Percentiles rank a stretch among this genome's conserved stretches.
These are phyloP conservation scores for Epicoccum sorghinum DNA, from an alignment of 2,329 filamentous ascomycete species.

Conservation along the genomic window DNA sequence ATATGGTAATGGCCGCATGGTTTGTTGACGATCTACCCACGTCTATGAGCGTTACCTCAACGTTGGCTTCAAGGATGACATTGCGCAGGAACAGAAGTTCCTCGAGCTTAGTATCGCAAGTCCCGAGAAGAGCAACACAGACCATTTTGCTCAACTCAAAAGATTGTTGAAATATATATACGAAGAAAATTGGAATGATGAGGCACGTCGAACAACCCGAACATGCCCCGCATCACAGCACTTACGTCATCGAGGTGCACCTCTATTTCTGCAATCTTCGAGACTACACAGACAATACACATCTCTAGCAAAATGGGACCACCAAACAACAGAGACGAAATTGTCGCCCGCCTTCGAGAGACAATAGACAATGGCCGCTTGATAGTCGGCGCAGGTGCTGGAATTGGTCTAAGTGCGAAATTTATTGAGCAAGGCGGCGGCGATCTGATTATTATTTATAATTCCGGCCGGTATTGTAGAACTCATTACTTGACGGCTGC, in stretches of 20 bases:
- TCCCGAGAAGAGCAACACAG: conserved; percentile 63
- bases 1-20: conserved; percentile 56
- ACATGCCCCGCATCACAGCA: neutral
- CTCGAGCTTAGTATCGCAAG: conserved; percentile 68
- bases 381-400: conserved; percentile 72
- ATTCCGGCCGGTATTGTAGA: conserved; percentile 71
- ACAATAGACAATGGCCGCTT: conserved; percentile 62
- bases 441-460: conserved; percentile 75
- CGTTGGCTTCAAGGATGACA: conserved; percentile 47
- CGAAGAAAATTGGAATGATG: neutral
- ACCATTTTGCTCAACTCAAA: conserved; percentile 3
- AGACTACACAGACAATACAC: neutral
- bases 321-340: conserved; percentile 62
- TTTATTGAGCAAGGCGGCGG: conserved; percentile 71
- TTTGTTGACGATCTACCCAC: conserved; percentile 57
- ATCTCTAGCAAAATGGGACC: conserved; percentile 56
- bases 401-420: conserved; percentile 73
- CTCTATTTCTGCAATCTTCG: neutral
- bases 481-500: too few species aligned
- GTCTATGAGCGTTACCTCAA: conserved; percentile 59
- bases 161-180: neutral
- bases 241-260: conserved; percentile 11
- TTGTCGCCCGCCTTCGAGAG: conserved; percentile 59
- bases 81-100: conserved; percentile 63
- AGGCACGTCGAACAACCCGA: too few species aligned